Evolutionary conservation across 2,329 filamentous ascomycete genomes (phyloP).

Genomic region (Zymoseptoria brevis): DNA sequence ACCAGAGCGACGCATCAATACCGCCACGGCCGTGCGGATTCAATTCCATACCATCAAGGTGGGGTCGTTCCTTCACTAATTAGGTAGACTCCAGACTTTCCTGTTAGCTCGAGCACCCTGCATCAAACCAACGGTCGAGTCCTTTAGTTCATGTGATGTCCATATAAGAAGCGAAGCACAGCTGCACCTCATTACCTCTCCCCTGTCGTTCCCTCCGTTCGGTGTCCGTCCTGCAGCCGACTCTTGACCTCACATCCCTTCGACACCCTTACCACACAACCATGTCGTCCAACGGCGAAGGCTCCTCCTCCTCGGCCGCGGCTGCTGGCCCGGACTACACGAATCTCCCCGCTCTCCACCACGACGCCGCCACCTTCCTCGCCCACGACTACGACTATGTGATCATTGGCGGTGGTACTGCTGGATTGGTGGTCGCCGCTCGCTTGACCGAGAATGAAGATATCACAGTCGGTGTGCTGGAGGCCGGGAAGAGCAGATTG

Average conservation of each 20-base stretch:
- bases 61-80: not conserved
- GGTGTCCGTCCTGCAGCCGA: not conserved
- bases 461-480: slow-evolving; percentile 27
- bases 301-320: slow-evolving; percentile 5
- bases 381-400: slow-evolving; percentile 25
- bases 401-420: slow-evolving; percentile 27
- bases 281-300: slow-evolving; percentile 17
- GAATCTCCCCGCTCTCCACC: slow-evolving; percentile 19
- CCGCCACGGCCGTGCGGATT: not conserved
- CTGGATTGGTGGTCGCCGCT: slow-evolving; percentile 26
- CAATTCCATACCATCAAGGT: not conserved
- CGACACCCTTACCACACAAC: not conserved
- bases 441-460: slow-evolving; percentile 26
- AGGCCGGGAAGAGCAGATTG: slow-evolving; percentile 25
- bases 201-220: not conserved
- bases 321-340: slow-evolving; percentile 6
- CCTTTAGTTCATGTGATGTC: not conserved
- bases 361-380: slow-evolving; percentile 20
- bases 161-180: not conserved
- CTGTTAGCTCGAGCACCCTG: not conserved
- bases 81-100: not conserved
- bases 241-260: not conserved
- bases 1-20: not conserved
- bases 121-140: not conserved
- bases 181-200: not conserved